These are phyloP conservation scores for Skeletonema tropicum DNA, from an alignment of 108 stramenopile species.

Conservation along the genomic window DNA sequence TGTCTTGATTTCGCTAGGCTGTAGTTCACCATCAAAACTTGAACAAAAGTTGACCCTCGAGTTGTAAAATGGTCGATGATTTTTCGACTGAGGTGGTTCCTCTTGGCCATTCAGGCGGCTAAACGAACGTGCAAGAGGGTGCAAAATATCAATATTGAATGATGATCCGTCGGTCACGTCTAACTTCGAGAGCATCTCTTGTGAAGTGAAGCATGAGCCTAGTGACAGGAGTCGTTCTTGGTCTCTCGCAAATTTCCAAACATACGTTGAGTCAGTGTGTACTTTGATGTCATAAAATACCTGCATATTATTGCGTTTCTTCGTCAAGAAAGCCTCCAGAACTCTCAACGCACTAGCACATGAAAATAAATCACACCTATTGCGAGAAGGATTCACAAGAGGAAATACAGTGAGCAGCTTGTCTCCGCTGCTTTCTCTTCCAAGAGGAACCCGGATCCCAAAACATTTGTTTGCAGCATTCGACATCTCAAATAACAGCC, in stretches of 20 bases:
- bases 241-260: conserved; percentile 46
- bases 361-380: conserved; percentile 53
- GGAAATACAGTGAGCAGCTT: conserved; percentile 42
- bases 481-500: conserved; percentile 13
- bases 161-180: conserved; percentile 11
- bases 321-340: conserved; percentile 30
- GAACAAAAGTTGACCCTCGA: conserved; percentile 40
- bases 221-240: conserved; percentile 33
- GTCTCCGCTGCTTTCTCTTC: conserved; percentile 9
- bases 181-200: conserved; percentile 41
- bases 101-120: conserved; percentile 44
- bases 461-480: conserved; percentile 33
- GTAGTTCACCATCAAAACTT: conserved; percentile 20
- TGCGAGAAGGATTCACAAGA: conserved; percentile 45
- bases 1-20: conserved; percentile 17
- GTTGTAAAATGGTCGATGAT: conserved; percentile 24
- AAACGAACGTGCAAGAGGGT: conserved; percentile 53
- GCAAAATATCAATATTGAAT: conserved; percentile 54
- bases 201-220: conserved; percentile 24
- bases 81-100: conserved; percentile 14
- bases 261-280: conserved; percentile 58
- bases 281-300: conserved; percentile 36
- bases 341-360: conserved; percentile 52
- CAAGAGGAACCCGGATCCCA: conserved; percentile 22
- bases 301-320: conserved; percentile 10